Percentiles rank a stretch among this genome's conserved stretches.
Conservation (phyloP, 441 rosid genomes). For the Jatropha multifida region DNA sequence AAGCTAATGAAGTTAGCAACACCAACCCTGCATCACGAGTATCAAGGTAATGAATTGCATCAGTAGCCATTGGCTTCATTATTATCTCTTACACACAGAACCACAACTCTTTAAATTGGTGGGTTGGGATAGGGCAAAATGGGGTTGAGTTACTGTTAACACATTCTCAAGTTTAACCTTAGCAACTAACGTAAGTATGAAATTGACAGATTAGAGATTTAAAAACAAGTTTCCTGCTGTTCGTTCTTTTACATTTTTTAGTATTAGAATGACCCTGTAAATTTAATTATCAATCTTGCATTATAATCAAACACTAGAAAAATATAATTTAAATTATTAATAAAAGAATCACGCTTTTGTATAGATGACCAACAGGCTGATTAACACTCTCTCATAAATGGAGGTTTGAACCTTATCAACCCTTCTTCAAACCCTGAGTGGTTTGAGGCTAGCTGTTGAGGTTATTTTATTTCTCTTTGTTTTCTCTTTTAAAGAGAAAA, state of each 20-base stretch:
- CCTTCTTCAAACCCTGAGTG: too few species aligned
- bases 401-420: background rate
- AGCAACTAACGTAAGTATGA: too few species aligned
- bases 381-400: background rate
- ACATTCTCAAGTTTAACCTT: background rate
- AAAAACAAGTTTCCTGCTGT: background rate
- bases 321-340: too few species aligned
- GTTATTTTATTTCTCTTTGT: too few species aligned
- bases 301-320: too few species aligned
- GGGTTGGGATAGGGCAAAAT: background rate
- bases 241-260: background rate
- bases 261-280: too few species aligned
- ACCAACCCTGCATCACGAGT: constrained; percentile 69
- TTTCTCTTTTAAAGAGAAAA: too few species aligned
- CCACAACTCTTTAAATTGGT: background rate
- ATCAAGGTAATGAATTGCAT: constrained; percentile 3
- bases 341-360: too few species aligned
- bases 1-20: constrained; percentile 87
- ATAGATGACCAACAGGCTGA: background rate
- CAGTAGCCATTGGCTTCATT: constrained; percentile 11
- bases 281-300: too few species aligned
- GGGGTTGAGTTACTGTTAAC: background rate
- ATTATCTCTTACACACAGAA: constrained; percentile 1
- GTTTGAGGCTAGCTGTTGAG: too few species aligned
- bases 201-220: too few species aligned